These are phyloP conservation scores for Vitellaria paradoxa DNA, from an alignment of 179 eudicot species.

Conservation along the genomic window DNA sequence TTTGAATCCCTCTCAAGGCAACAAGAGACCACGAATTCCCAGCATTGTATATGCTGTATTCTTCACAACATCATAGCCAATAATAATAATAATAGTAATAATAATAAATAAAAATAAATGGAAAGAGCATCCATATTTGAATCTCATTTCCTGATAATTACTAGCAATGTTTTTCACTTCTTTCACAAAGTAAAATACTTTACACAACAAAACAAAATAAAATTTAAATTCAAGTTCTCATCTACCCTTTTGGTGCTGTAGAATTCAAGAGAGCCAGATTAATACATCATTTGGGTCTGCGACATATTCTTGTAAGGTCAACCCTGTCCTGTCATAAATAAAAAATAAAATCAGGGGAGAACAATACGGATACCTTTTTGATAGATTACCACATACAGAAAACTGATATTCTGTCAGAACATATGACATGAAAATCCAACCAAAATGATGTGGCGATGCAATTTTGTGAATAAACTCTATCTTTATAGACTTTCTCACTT, in stretches of 20 bases:
- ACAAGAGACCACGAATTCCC: too few species aligned
- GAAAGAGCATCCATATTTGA: neutral
- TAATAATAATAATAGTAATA: too few species aligned
- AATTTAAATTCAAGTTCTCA: neutral
- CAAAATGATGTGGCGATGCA: too few species aligned
- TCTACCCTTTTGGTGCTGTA: neutral
- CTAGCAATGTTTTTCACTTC: neutral
- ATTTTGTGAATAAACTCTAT: too few species aligned
- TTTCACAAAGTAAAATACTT: neutral
- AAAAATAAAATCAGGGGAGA: neutral
- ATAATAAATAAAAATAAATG: neutral
- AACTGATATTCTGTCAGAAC: too few species aligned
- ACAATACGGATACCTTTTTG: neutral
- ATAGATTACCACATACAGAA: too few species aligned
- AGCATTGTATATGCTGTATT: too few species aligned
- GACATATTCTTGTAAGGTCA: slow-evolving; percentile 52
- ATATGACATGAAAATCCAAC: too few species aligned
- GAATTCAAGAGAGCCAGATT: neutral
- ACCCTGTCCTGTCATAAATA: slow-evolving; percentile 51
- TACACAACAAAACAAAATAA: neutral
- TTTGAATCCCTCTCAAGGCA: too few species aligned
- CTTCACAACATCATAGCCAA: too few species aligned
- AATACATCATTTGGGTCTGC: slow-evolving; percentile 45
- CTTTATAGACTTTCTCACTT: too few species aligned
- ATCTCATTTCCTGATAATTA: neutral